Evolutionary conservation across 305 asterid genomes (phyloP), one percentile per base, ranked within the genome.

Genomic region (Ajuga reptans): DNA sequence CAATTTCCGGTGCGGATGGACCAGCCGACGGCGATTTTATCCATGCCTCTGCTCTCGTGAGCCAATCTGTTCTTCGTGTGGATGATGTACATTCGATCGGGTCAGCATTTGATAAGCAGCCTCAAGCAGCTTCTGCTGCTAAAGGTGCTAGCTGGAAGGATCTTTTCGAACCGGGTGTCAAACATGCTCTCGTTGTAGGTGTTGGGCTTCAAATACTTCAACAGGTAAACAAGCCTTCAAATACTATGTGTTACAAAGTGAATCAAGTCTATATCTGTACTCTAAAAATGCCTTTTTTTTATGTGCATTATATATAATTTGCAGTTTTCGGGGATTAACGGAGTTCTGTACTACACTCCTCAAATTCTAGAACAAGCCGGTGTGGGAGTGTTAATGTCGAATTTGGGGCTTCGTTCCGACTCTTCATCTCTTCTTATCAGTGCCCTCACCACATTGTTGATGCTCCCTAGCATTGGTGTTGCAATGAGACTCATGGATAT

Each of bases 311-410:
- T n/a, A n/a, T 21, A 21, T 21, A 21, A 2, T 21, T 21, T 21
- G 27, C 82, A 93, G 99, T 93, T 93, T 71, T 84, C 97, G 17
- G 99, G 99, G 17, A 90, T 93, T 39, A 93, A 89, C 39, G 99
- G 99, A 49, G 97, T 93, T 68, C 88, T 93, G 5, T 90, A 90
- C 83, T 93, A 93, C 81, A 90, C 98, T 46, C 98, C 98, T 75
- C 97, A 93, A 89, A 93, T 93, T 73, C 97, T 93, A 31, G 88
- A 93, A 78, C 95, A 89, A 86, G 99, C 99, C 0, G 97, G 99
- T 27, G 99, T 93, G 16, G 95, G 96, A 54, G 73, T 89, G 79
- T 91, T 93, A 60, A 79, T 93, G 9, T 69, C 92, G 12, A 85
- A 86, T 75, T 39, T 90, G 53, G 99, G 99, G 46, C 76, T 93